Evolutionary conservation across 371 early-diverging fungal species (phyloP), one percentile per base, ranked within the genome.

Genomic region (Apophysomyces variabilis): DNA sequence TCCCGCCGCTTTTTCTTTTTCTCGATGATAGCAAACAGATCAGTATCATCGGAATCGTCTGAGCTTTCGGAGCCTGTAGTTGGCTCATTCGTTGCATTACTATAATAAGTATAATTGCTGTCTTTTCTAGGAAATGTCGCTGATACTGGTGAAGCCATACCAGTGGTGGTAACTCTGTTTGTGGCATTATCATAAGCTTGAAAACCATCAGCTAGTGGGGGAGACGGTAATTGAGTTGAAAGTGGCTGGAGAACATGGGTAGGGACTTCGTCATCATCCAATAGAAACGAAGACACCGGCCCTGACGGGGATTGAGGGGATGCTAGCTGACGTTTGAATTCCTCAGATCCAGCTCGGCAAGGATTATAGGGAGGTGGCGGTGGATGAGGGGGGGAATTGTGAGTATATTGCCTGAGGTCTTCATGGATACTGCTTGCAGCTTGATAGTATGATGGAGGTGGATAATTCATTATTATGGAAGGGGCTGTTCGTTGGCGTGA

Each of bases 1-100:
- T 50, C 54, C 21, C 54, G 16, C 54, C 21, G 54, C 21, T 50
- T 50, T 38, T 47, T 60, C 47, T 47, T 65, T 36, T 65, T 50
- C 16, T 38, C 46, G 18, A 65, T 60, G 37, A 59, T 58, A 60
- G 21, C 50, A 59, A 65, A 38, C 37, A 65, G 32, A 59, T 59
- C 60, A 13, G 16, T 45, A 26, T 60, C 60, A 45, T 60, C 60
- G 32, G 60, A 60, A 16, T 60, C 60, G 11, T 60, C 60, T 26
- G 54, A 50, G 54, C 54, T 50, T 4, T 50, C 54, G n/a, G 54
- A 63, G 38, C 57, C 63, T 18, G 56, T 50, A 21, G 54, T 7
- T 18, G 54, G 54, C 5, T 50, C 54, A 5, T 50, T 4, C 21
- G 21, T 50, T 26, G 54, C n/a, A 21, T 50, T 50, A 50, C 9